Percentiles rank a stretch among this genome's conserved stretches.
phyloP scores from a whole-genome alignment of 83 land plant species.

The Picea abies region DNA sequence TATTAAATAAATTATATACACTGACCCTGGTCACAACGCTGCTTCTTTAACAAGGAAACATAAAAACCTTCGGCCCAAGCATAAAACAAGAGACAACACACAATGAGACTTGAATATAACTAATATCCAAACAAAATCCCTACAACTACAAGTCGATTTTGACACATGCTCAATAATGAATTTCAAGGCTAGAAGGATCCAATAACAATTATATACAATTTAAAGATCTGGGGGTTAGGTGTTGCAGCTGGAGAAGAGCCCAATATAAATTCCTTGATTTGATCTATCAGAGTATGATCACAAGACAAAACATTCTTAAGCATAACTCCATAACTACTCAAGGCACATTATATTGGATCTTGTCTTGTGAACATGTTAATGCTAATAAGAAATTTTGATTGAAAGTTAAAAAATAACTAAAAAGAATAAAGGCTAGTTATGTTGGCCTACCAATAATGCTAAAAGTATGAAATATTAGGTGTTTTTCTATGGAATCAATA shows the following conservation, averaged over 20 bases:
- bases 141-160: too few relatives aligned
- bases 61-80: constrained; percentile 98
- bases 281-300: constrained; percentile 36
- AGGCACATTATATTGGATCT: background rate
- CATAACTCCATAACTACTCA: background rate
- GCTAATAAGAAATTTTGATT: background rate
- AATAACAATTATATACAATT: background rate
- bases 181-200: background rate
- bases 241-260: constrained; percentile 41
- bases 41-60: constrained; percentile 88
- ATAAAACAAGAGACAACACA: constrained; percentile 27
- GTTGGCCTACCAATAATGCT: constrained; percentile 97
- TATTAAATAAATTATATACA: too few relatives aligned
- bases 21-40: constrained; percentile 58
- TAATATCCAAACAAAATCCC: background rate
- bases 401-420: background rate
- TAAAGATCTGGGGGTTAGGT: constrained; percentile 87
- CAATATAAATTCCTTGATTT: constrained; percentile 66
- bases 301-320: too few relatives aligned
- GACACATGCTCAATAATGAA: background rate
- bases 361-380: background rate
- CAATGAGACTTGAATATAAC: background rate
- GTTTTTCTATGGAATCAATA: constrained; percentile 46
- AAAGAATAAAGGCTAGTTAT: constrained; percentile 42
- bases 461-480: constrained; percentile 88